Conservation (phyloP, 78 protist species). For the Dictyostelium capitatum region DNA sequence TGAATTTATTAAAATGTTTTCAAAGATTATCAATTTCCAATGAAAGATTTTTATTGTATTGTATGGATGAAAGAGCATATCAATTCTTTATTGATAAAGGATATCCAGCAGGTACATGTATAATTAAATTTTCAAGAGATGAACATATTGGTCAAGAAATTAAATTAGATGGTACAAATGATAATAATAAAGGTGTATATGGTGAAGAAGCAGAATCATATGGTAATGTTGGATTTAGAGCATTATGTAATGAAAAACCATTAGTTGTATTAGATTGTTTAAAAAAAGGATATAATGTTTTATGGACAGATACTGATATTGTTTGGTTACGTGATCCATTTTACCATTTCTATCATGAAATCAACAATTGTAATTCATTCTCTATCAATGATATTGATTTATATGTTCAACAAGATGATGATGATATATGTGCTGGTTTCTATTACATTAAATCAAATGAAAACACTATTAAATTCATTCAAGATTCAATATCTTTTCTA, state of each 20-base stretch:
- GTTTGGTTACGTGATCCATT: slow-evolving; percentile 76
- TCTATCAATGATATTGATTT: slow-evolving; percentile 24
- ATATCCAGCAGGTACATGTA: too few species aligned
- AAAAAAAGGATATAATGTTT: slow-evolving; percentile 66
- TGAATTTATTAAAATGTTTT: slow-evolving; percentile 50
- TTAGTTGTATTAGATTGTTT: slow-evolving; percentile 60
- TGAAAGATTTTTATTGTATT: slow-evolving; percentile 30
- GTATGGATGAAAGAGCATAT: slow-evolving; percentile 39
- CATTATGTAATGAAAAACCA: slow-evolving; percentile 80
- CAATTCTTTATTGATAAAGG: slow-evolving; percentile 7
- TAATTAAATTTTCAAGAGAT: neutral
- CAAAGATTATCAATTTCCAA: neutral
- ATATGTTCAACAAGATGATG: slow-evolving; percentile 70
- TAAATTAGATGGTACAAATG: neutral
- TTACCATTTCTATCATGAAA: neutral
- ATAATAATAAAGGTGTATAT: slow-evolving; percentile 40
- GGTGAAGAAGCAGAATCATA: slow-evolving; percentile 76
- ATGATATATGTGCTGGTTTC: slow-evolving; percentile 83
- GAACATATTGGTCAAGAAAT: neutral
- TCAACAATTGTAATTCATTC: neutral
- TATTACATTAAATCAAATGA: slow-evolving; percentile 54
- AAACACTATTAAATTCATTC: slow-evolving; percentile 40
- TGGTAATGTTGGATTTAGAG: slow-evolving; percentile 72
- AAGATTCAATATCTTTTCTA: slow-evolving; percentile 28
- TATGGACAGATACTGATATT: slow-evolving; percentile 82